These are phyloP conservation scores for Waitea zeae DNA, from an alignment of 1,284 basidiomycete species.

Conservation along the genomic window DNA sequence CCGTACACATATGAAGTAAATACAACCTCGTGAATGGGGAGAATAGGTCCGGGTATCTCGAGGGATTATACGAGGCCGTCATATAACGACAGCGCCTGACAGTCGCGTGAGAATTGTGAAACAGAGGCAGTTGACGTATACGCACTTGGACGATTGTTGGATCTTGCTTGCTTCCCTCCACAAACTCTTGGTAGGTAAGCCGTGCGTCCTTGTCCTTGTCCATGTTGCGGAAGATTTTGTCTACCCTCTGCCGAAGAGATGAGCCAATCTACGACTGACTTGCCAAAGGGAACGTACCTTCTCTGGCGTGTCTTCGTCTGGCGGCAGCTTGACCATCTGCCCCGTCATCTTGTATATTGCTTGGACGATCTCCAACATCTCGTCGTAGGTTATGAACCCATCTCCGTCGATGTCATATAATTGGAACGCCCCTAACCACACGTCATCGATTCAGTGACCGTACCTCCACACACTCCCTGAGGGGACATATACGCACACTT, in stretches of 20 bases:
- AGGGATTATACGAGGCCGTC: slow-evolving; percentile 51
- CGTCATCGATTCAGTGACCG: too few relatives aligned
- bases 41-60: background rate
- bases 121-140: slow-evolving; percentile 4
- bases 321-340: slow-evolving; percentile 95
- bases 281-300: slow-evolving; percentile 40
- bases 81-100: slow-evolving; percentile 59
- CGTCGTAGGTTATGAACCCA: slow-evolving; percentile 91
- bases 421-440: slow-evolving; percentile 89
- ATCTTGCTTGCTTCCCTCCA: slow-evolving; percentile 93
- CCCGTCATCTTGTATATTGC: slow-evolving; percentile 99
- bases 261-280: too few relatives aligned
- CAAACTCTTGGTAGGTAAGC: slow-evolving; percentile 89
- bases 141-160: slow-evolving; percentile 92
- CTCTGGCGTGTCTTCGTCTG: slow-evolving; percentile 97
- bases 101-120: slow-evolving; percentile 3
- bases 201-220: slow-evolving; percentile 81
- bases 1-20: slow-evolving; percentile 1
- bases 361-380: slow-evolving; percentile 95
- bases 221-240: slow-evolving; percentile 94
- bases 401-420: slow-evolving; percentile 98
- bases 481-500: slow-evolving; percentile 53
- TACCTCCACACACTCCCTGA: too few relatives aligned
- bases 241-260: slow-evolving; percentile 42
- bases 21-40: too few relatives aligned